Evolutionary conservation across 1,139 yeast species (phyloP).

Genomic region (Geotrichum restrictum): DNA sequence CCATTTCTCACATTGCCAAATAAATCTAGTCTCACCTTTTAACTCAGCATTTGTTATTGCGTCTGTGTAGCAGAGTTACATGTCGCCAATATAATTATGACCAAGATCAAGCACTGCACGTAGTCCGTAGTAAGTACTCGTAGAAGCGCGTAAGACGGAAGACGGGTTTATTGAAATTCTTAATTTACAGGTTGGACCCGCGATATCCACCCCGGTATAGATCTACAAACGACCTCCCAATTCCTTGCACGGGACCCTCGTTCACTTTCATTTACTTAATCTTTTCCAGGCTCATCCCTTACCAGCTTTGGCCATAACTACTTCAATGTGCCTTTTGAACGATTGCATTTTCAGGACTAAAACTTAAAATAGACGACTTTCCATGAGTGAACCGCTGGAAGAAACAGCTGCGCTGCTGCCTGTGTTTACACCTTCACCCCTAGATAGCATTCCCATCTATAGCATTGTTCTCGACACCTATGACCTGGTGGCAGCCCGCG

Average conservation of each 20-base stretch:
- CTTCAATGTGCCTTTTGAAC: neutral
- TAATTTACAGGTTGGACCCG: too few relatives aligned
- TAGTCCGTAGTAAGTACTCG: too few relatives aligned
- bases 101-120: too few relatives aligned
- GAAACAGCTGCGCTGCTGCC: conserved; percentile 25
- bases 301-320: neutral
- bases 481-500: conserved; percentile 40
- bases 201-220: too few relatives aligned
- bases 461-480: conserved; percentile 33
- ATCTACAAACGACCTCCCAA: too few relatives aligned
- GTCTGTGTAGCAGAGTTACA: neutral
- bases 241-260: too few relatives aligned
- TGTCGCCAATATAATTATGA: too few relatives aligned
- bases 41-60: conserved; percentile 3
- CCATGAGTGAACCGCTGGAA: neutral
- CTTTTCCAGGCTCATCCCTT: too few relatives aligned
- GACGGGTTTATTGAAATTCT: too few relatives aligned
- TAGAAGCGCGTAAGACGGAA: too few relatives aligned
- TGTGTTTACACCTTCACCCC: conserved; percentile 30
- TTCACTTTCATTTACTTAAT: too few relatives aligned
- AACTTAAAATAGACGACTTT: neutral
- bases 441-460: conserved; percentile 38
- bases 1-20: conserved; percentile 84
- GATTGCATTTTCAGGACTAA: too few relatives aligned
- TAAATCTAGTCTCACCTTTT: conserved; percentile 37